Base-by-base conservation (phyloP, 805 yeast species). In the Grigorovia yakushimaensis region DNA sequence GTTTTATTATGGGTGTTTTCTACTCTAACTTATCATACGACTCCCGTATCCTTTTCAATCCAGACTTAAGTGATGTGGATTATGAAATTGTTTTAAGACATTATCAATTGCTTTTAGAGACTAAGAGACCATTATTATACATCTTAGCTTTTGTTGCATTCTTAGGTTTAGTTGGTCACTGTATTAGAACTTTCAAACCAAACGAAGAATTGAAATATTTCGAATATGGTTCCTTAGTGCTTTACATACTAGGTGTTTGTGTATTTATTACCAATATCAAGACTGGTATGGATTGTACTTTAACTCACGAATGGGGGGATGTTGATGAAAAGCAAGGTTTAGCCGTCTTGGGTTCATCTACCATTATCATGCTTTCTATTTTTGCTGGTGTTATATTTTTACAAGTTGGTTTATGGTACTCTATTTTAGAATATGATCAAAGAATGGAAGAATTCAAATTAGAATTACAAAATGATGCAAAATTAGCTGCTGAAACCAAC, bases 401-500 rank as follows among this genome's bases (percentile, higher is more conserved):
- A 55, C 98, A 93, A 70, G 81, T 78, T 46, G 97, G 97, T 36
- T 75, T 91, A 59, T 87, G 84, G 77, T 91, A 84, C 68, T 95
- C 95, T 27, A 78, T 77, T 57, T 74, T 79, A 76, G 84, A 80
- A 22, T 69, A 64, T 53, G 64, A 67, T 50, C 62, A 60, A 39
- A 66, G 73, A 60, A 54, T 70, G 44, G 59, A 55, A 22, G 50
- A 45, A 20, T 68, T 66, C 49, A 52, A 56, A 44, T 56, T 56
- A n/a, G 62, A 63, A 49, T 70, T 65, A 48, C 62, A 60, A 3
- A 55, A 50, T 46, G 56, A 52, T 42, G n/a, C n/a, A n/a, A n/a
- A n/a, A n/a, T n/a, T n/a, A n/a, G n/a, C n/a, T n/a, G n/a, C n/a
- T n/a, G n/a, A n/a, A n/a, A n/a, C n/a, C n/a, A n/a, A n/a, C n/a